A percentile compares a stretch with the other conserved stretches of the same genome.
phyloP scores from a whole-genome alignment of 164 flowering plant species.

The Dillenia turbinata region DNA sequence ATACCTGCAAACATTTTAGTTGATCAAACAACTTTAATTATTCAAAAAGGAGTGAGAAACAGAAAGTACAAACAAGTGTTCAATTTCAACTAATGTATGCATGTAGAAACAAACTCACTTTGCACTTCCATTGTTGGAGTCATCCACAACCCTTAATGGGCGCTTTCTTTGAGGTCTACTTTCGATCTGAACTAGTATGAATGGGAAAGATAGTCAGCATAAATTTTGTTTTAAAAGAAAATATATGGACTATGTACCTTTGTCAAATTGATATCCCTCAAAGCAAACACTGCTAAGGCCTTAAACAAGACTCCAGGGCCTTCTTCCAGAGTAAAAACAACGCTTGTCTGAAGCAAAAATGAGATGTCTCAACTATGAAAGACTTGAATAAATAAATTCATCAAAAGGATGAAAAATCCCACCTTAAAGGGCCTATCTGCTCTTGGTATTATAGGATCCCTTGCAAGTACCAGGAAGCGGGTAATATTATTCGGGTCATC shows the following conservation, averaged over 20 bases:
- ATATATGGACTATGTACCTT: conserved; percentile 16
- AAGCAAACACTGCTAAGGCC: conserved; percentile 45
- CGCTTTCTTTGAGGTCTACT: conserved; percentile 42
- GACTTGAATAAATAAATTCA: neutral
- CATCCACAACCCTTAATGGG: conserved; percentile 38
- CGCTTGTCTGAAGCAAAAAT: conserved; percentile 31
- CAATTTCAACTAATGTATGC: no score
- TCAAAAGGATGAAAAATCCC: neutral
- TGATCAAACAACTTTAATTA: no score
- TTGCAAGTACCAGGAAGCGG: conserved; percentile 47
- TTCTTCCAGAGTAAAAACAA: conserved; percentile 47
- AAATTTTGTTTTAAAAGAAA: neutral
- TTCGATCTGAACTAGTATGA: conserved; percentile 31
- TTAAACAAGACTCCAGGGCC: conserved; percentile 52
- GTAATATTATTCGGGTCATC: conserved; percentile 48
- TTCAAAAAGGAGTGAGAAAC: no score
- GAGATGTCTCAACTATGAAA: neutral
- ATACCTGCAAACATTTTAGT: conserved; percentile 33
- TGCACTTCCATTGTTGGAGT: conserved; percentile 37
- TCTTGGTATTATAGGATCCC: conserved; percentile 56
- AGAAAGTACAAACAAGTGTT: no score
- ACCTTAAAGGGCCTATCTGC: conserved; percentile 43
- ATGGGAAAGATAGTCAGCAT: neutral
- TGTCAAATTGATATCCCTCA: conserved; percentile 44
- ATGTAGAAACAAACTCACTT: conserved; percentile 17